A percentile compares a stretch with the other conserved stretches of the same genome.
phyloP scores from a whole-genome alignment of 2,329 filamentous ascomycete species.

The Tolypocladium capitatum region DNA sequence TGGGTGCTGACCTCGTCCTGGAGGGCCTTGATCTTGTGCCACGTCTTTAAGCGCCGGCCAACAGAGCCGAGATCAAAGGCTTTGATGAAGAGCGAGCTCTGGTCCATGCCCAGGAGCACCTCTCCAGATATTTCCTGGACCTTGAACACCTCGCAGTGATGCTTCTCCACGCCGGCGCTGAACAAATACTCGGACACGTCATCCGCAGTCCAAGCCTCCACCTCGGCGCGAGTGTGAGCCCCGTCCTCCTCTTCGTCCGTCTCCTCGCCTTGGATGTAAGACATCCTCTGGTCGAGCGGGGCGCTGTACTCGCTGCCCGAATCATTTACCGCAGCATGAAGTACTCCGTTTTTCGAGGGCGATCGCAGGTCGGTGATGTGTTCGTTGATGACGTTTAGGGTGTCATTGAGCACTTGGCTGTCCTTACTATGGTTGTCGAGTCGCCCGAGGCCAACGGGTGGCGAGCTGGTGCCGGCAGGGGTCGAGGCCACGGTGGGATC shows the following conservation, averaged over 20 bases:
- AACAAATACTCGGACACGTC: constrained; percentile 86
- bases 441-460: constrained; percentile 17
- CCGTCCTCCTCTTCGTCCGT: constrained; percentile 86
- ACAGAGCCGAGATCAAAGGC: constrained; percentile 90
- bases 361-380: constrained; percentile 78
- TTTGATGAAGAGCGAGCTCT: constrained; percentile 88
- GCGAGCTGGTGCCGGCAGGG: constrained; percentile 14
- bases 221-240: constrained; percentile 55
- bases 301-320: constrained; percentile 87
- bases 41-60: constrained; percentile 78
- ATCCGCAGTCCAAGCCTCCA: constrained; percentile 64
- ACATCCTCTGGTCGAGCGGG: constrained; percentile 61
- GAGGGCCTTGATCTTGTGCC: constrained; percentile 88
- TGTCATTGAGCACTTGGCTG: constrained; percentile 79
- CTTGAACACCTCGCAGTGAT: constrained; percentile 85
- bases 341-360: constrained; percentile 34
- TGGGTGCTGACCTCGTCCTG: constrained; percentile 68
- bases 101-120: constrained; percentile 86
- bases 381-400: constrained; percentile 89
- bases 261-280: constrained; percentile 87
- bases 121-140: constrained; percentile 95
- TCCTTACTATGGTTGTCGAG: constrained; percentile 34
- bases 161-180: constrained; percentile 69
- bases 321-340: constrained; percentile 49
- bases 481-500: constrained; percentile 13